phyloP scores from a whole-genome alignment of 139 green algal genomes.

The Chlorella vulgaris region DNA sequence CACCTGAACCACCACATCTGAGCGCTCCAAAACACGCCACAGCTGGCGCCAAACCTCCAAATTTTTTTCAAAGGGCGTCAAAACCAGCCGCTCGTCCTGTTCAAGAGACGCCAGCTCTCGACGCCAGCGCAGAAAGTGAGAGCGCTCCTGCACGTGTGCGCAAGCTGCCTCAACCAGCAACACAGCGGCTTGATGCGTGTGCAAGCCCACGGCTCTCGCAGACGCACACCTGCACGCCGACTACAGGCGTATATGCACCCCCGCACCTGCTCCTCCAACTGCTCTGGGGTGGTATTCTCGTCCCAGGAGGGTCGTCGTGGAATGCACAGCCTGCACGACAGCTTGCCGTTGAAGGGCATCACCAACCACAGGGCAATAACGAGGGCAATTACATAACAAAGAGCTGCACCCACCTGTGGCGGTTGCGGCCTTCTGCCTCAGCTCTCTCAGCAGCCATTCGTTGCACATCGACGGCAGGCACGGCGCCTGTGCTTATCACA shows the following conservation, averaged over 20 bases:
- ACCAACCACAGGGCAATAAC: too few relatives aligned
- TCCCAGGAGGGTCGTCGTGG: constrained; percentile 86
- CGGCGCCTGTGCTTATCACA: constrained; percentile 63
- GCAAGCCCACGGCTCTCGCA: too few relatives aligned
- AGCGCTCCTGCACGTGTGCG: constrained; percentile 6
- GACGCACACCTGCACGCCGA: neutral
- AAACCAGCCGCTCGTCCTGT: constrained; percentile 83
- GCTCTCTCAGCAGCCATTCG: constrained; percentile 55
- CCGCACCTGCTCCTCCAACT: constrained; percentile 84
- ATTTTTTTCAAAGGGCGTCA: constrained; percentile 99
- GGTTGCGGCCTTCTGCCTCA: constrained; percentile 44
- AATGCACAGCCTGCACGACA: constrained; percentile 53
- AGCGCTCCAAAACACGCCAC: constrained; percentile 96
- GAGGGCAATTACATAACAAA: too few relatives aligned
- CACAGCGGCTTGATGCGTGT: neutral
- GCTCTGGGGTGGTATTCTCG: constrained; percentile 67
- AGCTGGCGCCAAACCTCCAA: constrained; percentile 99
- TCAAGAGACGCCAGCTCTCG: constrained; percentile 82
- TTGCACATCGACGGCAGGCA: constrained; percentile 48
- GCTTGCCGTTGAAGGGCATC: too few relatives aligned
- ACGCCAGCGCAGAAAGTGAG: constrained; percentile 91
- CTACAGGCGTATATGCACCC: too few relatives aligned
- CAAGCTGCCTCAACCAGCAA: too few relatives aligned
- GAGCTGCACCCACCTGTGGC: constrained; percentile 52
- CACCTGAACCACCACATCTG: constrained; percentile 92